Percentiles rank a stretch among this genome's conserved stretches.
Evolutionary conservation across 148 eudicot genomes (phyloP).

Genomic region (Rhododendron ovatum): DNA sequence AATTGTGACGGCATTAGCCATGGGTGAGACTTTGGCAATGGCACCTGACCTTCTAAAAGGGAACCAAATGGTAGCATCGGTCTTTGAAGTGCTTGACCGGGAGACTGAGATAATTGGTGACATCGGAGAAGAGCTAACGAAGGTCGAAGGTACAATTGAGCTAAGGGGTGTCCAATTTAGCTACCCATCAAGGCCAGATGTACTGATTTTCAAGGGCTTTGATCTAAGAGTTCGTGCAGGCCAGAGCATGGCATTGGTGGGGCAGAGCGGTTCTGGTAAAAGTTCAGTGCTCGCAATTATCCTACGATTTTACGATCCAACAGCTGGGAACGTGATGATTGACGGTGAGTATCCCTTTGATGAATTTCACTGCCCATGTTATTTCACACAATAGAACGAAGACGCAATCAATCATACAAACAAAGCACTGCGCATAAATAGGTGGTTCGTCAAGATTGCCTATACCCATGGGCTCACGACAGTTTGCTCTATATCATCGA

Average conservation of each 20-base stretch:
- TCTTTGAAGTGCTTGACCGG: constrained; percentile 85
- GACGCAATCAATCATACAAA: neutral
- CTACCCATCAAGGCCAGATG: constrained; percentile 92
- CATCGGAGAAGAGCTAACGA: constrained; percentile 68
- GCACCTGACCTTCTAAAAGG: constrained; percentile 95
- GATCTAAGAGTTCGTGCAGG: constrained; percentile 66
- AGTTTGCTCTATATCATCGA: neutral
- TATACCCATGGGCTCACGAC: neutral
- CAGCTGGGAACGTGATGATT: constrained; percentile 69
- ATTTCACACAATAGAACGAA: neutral
- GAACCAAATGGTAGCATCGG: constrained; percentile 89
- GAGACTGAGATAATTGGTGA: constrained; percentile 59
- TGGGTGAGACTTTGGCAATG: constrained; percentile 97
- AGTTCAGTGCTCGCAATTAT: constrained; percentile 86
- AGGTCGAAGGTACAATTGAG: constrained; percentile 77
- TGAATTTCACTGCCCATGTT: neutral
- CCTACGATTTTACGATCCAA: constrained; percentile 86
- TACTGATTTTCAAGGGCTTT: constrained; percentile 63
- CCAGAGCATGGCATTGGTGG: constrained; percentile 86
- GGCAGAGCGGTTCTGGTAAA: constrained; percentile 97
- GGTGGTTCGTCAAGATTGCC: neutral
- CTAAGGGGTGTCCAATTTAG: constrained; percentile 64
- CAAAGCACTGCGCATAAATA: neutral
- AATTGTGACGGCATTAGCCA: constrained; percentile 90
- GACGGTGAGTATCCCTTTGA: constrained; percentile 54